Percentiles rank a stretch among this genome's conserved stretches.
Evolutionary conservation across 192 early-diverging fungal species (phyloP).

Genomic region (Funneliformis geosporum): DNA sequence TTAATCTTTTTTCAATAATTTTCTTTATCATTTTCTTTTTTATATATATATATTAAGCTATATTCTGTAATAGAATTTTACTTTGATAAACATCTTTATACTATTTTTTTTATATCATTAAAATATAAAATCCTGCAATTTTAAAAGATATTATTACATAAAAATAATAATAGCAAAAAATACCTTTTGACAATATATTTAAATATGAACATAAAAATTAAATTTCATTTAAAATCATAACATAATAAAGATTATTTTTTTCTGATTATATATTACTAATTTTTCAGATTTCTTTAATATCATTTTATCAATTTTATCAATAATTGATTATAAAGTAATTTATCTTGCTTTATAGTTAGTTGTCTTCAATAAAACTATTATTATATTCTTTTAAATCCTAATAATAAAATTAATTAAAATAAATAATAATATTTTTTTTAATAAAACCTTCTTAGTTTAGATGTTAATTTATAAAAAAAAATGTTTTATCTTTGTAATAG

Average conservation of each 20-base stretch:
- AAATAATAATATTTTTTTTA: background rate
- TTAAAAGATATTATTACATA: background rate
- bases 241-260: background rate
- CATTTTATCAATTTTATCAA: too few relatives aligned
- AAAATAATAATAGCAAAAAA: conserved; percentile 23
- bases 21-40: too few relatives aligned
- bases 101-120: background rate
- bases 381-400: background rate
- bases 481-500: too few relatives aligned
- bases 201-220: background rate
- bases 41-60: too few relatives aligned
- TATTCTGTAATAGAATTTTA: too few relatives aligned
- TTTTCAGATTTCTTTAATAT: too few relatives aligned
- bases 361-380: background rate
- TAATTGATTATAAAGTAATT: background rate
- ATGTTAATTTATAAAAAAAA: too few relatives aligned
- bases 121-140: conserved; percentile 13
- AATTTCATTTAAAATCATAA: background rate
- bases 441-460: too few relatives aligned
- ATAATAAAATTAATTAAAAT: background rate
- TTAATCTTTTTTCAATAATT: too few relatives aligned
- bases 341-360: background rate
- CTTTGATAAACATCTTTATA: conserved; percentile 1
- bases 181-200: background rate
- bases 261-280: background rate